Conservation (phyloP, 768 basidiomycete genomes). For the Myochromella boudieri region DNA sequence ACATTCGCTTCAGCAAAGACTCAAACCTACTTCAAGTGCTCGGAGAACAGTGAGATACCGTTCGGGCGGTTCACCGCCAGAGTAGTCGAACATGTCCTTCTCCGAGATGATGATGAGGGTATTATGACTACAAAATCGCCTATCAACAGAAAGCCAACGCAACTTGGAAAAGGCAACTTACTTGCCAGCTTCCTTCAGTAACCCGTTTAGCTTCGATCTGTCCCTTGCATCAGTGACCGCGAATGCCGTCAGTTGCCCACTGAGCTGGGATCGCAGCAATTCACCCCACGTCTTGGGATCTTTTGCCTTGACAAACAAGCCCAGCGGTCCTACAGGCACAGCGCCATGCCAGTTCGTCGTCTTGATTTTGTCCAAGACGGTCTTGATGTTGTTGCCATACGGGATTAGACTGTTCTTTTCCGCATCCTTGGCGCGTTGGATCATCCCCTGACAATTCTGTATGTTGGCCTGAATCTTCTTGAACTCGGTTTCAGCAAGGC, state of each 20-base stretch:
- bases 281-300: conserved; percentile 64
- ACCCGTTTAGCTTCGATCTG: conserved; percentile 47
- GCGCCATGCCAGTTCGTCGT: conserved; percentile 61
- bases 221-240: conserved; percentile 76
- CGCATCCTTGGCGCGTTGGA: conserved; percentile 45
- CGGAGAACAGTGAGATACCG: conserved; percentile 75
- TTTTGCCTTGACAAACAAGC: conserved; percentile 70
- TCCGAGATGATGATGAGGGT: conserved; percentile 61
- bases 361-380: conserved; percentile 53
- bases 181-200: conserved; percentile 63
- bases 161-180: conserved; percentile 34
- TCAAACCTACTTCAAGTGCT: conserved; percentile 67
- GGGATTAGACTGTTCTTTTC: conserved; percentile 59
- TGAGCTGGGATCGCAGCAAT: conserved; percentile 65
- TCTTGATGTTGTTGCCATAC: conserved; percentile 63
- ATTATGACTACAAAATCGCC: conserved; percentile 33
- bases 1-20: conserved; percentile 4
- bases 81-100: conserved; percentile 82
- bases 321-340: conserved; percentile 76
- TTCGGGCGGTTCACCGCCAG: conserved; percentile 64
- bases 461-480: conserved; percentile 40
- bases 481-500: conserved; percentile 29
- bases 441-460: conserved; percentile 45
- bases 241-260: conserved; percentile 59
- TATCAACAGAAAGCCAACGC: background rate